These are phyloP conservation scores for Delphinella strobiligena DNA, from an alignment of 2,329 filamentous ascomycete species.

Conservation along the genomic window DNA sequence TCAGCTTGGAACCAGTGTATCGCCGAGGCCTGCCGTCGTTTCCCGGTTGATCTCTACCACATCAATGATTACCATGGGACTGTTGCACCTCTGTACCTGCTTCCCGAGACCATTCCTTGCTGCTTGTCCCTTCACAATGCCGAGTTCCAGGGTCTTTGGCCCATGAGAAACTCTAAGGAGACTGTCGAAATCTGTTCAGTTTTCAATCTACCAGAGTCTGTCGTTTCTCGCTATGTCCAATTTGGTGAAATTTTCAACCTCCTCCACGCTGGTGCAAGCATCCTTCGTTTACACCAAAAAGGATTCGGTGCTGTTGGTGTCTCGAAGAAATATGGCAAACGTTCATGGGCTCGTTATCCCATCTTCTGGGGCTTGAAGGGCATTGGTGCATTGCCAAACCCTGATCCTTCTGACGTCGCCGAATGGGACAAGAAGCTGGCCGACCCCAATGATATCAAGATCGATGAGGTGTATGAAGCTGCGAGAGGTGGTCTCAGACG, in stretches of 20 bases:
- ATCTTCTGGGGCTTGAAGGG: constrained; percentile 57
- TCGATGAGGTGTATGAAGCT: constrained; percentile 45
- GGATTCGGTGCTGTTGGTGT: constrained; percentile 58
- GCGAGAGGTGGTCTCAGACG: constrained; percentile 41
- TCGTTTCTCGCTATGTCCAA: constrained; percentile 50
- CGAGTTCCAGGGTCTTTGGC: constrained; percentile 58
- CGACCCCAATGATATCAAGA: constrained; percentile 35
- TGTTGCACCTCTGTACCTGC: constrained; percentile 50
- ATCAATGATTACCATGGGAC: constrained; percentile 56
- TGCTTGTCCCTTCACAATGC: constrained; percentile 57
- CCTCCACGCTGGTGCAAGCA: constrained; percentile 53
- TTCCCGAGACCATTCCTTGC: constrained; percentile 49
- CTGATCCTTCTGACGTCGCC: constrained; percentile 52
- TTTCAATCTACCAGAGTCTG: constrained; percentile 47
- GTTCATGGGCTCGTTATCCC: constrained; percentile 53
- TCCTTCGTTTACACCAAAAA: constrained; percentile 53
- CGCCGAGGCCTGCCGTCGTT: constrained; percentile 49
- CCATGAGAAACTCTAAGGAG: constrained; percentile 50
- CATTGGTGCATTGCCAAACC: constrained; percentile 52
- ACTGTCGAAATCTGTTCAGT: constrained; percentile 52
- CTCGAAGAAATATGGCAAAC: constrained; percentile 56
- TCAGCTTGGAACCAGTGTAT: constrained; percentile 62
- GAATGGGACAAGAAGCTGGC: constrained; percentile 46
- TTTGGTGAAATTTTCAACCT: constrained; percentile 60
- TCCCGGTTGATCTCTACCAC: constrained; percentile 52